Evolutionary conservation across 2,329 filamentous ascomycete genomes (phyloP), one percentile per base, ranked within the genome.

Genomic region (Venturia effusa): DNA sequence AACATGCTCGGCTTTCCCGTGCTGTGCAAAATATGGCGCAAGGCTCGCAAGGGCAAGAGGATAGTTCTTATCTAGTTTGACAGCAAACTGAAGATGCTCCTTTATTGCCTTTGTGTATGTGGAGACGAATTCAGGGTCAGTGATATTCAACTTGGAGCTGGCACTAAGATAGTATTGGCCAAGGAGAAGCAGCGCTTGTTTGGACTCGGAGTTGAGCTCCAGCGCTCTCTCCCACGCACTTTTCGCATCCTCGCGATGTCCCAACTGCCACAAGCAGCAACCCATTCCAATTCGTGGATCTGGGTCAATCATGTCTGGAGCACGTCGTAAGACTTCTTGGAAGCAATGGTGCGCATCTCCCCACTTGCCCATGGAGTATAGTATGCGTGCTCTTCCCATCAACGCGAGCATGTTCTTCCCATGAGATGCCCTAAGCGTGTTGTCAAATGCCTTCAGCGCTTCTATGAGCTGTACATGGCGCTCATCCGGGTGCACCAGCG

Each of bases 231-330:
- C 89, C 94, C 94, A 99, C 15, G 94, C 93, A 59, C 81, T 79
- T 72, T 90, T 93, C 8, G 95, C 94, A 70, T 96, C 91, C 40
- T 96, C 90, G 74, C 95, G 97, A 79, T 90, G 92, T 13, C 92
- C 92, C 34, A 99, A 81, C 74, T 96, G 90, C 94, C 95, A 99
- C 74, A 97, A 88, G 79, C 94, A 99, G 75, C 91, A 94, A 57
- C 94, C 94, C 71, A 99, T 93, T 64, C 94, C 94, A 69, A 99
- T 93, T 69, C 95, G 85, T 68, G 94, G 95, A 74, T 99, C 94
- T 0, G 94, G 94, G 71, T 99, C 94, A 51, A 89, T 85, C 71
- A 97, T 81, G 68, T 90, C 86, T 1, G 94, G 94, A 79, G 92
- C 92, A 75, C 89, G 92, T 69, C 86, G 82, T 61, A 99, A 79